Conservation (phyloP, 1,284 basidiomycete species). For the Moniliophthora roreri region DNA sequence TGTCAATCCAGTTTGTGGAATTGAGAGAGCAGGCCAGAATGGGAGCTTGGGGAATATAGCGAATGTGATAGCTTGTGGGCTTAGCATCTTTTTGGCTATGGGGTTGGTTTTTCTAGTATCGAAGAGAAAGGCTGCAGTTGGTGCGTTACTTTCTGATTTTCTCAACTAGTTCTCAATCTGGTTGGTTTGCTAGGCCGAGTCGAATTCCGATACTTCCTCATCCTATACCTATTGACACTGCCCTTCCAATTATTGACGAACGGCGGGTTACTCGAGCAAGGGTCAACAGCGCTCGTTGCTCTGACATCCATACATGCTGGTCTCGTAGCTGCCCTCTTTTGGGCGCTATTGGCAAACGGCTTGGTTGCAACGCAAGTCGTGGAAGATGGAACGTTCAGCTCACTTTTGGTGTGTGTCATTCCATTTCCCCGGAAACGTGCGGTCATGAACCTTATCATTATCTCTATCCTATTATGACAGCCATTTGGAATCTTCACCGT, state of each 20-base stretch:
- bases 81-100: conserved; percentile 45
- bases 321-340: conserved; percentile 70
- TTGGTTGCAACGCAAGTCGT: conserved; percentile 81
- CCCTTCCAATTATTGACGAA: conserved; percentile 79
- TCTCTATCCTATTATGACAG: conserved; percentile 32
- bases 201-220: conserved; percentile 67
- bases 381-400: conserved; percentile 78
- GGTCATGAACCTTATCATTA: conserved; percentile 1
- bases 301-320: conserved; percentile 78
- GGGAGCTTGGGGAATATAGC: conserved; percentile 60
- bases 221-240: conserved; percentile 68
- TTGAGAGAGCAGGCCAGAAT: conserved; percentile 39
- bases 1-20: conserved; percentile 57
- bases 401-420: conserved; percentile 58
- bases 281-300: conserved; percentile 66
- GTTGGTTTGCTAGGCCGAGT: conserved; percentile 50
- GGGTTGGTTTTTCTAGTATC: conserved; percentile 32
- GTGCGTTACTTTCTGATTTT: conserved; percentile 29
- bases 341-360: conserved; percentile 76
- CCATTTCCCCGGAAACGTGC: background rate
- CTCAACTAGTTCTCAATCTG: background rate
- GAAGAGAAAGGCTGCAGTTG: conserved; percentile 49
- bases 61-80: conserved; percentile 54
- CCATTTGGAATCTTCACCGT: conserved; percentile 62
- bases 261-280: conserved; percentile 75